Percentiles rank a stretch among this genome's conserved stretches.
These are phyloP conservation scores for Bacidia gigantensis DNA, from an alignment of 495 filamentous ascomycete genomes.

Conservation along the genomic window DNA sequence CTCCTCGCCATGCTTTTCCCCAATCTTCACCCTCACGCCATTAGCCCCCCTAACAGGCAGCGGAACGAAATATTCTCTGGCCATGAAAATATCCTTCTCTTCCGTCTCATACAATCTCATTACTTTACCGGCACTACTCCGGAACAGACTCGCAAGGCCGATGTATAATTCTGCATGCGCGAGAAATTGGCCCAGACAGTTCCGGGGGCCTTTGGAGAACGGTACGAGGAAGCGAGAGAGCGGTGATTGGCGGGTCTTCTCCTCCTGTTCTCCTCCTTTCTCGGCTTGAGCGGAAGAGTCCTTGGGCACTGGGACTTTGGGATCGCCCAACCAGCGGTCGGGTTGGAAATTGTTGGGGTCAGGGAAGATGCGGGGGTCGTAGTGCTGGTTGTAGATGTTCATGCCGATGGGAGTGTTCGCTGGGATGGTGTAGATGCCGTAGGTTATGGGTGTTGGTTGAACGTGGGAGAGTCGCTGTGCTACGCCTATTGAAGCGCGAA, in stretches of 20 bases:
- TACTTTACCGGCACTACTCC: conserved; percentile 21
- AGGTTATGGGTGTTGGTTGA: conserved; percentile 9
- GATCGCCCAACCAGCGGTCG: conserved; percentile 25
- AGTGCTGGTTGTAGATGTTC: conserved; percentile 27
- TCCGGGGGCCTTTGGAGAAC: conserved; percentile 2
- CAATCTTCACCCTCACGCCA: neutral
- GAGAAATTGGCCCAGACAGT: conserved; percentile 16
- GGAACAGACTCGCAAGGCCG: conserved; percentile 19
- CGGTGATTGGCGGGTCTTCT: neutral
- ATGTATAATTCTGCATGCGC: conserved; percentile 26
- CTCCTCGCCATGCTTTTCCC: neutral
- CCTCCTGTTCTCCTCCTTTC: neutral
- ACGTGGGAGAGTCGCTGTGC: conserved; percentile 16
- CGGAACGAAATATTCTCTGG: neutral
- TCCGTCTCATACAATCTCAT: conserved; percentile 27
- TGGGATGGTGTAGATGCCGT: conserved; percentile 20
- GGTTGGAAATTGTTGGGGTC: conserved; percentile 28
- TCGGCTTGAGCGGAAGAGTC: neutral
- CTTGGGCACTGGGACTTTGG: neutral
- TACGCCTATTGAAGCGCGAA: conserved; percentile 24
- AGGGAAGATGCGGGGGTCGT: conserved; percentile 27
- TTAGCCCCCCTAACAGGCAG: neutral
- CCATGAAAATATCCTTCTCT: conserved; percentile 13
- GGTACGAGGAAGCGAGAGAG: neutral
- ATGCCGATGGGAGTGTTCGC: conserved; percentile 27